A percentile compares a stretch with the other conserved stretches of the same genome.
Conservation (phyloP, 164 flowering plant genomes). For the Piper longum region DNA sequence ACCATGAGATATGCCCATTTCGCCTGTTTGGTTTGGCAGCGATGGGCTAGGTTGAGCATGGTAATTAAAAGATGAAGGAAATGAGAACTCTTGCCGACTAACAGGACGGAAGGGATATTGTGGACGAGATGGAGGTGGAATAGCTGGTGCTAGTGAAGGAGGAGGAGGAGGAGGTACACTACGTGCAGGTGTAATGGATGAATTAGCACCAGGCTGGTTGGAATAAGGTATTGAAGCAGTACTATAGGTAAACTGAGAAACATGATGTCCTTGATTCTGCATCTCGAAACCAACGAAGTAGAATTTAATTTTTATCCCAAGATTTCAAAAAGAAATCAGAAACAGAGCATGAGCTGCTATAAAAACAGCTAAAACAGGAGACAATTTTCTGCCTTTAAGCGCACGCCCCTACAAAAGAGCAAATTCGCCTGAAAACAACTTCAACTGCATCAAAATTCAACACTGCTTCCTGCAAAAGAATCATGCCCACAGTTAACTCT, state of each 20-base stretch:
- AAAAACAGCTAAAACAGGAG: background rate
- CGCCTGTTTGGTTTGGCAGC: slow-evolving; percentile 4
- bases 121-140: slow-evolving; percentile 8
- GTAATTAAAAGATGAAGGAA: slow-evolving; percentile 7
- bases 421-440: too few relatives aligned
- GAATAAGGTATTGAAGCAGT: slow-evolving; percentile 13
- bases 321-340: background rate
- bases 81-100: slow-evolving; percentile 16
- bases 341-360: background rate
- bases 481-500: too few relatives aligned
- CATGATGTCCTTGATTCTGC: slow-evolving; percentile 40
- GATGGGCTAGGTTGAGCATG: slow-evolving; percentile 12
- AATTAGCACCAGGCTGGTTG: slow-evolving; percentile 12
- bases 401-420: too few relatives aligned
- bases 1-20: slow-evolving; percentile 7
- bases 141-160: slow-evolving; percentile 16
- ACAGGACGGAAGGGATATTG: slow-evolving; percentile 9
- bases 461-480: too few relatives aligned
- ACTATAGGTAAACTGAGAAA: slow-evolving; percentile 26
- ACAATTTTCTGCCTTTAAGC: too few relatives aligned
- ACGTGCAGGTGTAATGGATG: background rate
- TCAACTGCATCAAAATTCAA: too few relatives aligned
- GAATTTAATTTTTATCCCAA: background rate
- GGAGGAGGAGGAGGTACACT: slow-evolving; percentile 7
- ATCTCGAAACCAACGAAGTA: slow-evolving; percentile 8